A percentile compares a stretch with the other conserved stretches of the same genome.
These are phyloP conservation scores for Aureobasidium namibiae DNA, from an alignment of 2,329 filamentous ascomycete genomes.

Conservation along the genomic window DNA sequence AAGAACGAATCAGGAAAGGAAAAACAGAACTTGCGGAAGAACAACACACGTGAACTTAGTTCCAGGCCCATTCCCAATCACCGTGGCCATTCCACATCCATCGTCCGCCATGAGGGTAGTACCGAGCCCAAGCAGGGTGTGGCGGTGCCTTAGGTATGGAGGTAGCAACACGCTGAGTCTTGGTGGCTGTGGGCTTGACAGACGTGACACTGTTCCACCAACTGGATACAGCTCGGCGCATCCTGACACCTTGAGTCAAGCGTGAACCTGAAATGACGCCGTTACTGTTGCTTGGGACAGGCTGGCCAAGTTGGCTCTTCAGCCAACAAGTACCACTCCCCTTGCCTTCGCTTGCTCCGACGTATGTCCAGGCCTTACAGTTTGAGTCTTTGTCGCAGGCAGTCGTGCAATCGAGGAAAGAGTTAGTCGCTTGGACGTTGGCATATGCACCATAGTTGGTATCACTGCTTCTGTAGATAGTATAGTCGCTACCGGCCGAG, in stretches of 20 bases:
- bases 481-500: constrained; percentile 2
- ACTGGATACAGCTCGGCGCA: background rate
- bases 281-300: background rate
- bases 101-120: background rate
- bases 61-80: constrained; percentile 1
- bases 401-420: constrained; percentile 15
- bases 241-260: background rate
- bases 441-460: constrained; percentile 12
- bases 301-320: constrained; percentile 12
- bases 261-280: constrained; percentile 8
- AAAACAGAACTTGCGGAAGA: background rate
- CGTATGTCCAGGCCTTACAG: constrained; percentile 17
- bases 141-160: background rate
- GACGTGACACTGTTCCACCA: constrained; percentile 4
- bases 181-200: background rate
- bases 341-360: constrained; percentile 7
- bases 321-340: constrained; percentile 15
- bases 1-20: background rate
- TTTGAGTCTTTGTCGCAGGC: constrained; percentile 14
- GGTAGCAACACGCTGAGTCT: background rate
- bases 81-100: constrained; percentile 10
- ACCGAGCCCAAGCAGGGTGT: background rate
- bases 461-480: constrained; percentile 12
- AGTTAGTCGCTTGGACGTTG: constrained; percentile 2
- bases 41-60: no score